Conservation (phyloP, 2,329 filamentous ascomycete genomes). For the Pseudogymnoascus verrucosus region DNA sequence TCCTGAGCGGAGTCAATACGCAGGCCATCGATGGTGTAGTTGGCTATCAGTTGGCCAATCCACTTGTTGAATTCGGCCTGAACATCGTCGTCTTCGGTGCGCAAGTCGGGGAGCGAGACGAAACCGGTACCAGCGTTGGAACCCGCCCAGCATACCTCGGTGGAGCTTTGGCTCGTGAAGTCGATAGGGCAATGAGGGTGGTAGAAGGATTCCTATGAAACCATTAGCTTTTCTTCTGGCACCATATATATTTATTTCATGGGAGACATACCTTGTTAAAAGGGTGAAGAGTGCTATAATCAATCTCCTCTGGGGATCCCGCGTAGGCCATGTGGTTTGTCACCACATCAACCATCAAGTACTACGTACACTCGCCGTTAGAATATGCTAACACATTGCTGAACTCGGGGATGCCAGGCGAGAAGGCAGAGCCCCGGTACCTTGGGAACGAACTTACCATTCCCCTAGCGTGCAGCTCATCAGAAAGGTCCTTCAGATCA, state of each 20-base stretch:
- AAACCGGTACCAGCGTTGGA: conserved; percentile 27
- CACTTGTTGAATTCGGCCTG: conserved; percentile 31
- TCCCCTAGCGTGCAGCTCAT: conserved; percentile 43
- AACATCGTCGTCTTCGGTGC: conserved; percentile 35
- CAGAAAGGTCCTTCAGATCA: conserved; percentile 50
- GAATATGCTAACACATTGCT: background rate
- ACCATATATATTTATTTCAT: background rate
- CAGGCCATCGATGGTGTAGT: conserved; percentile 37
- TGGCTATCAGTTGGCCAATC: conserved; percentile 33
- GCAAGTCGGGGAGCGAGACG: conserved; percentile 39
- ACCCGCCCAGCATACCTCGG: conserved; percentile 41
- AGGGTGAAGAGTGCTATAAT: conserved; percentile 44
- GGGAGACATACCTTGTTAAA: conserved; percentile 38
- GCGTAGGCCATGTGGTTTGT: conserved; percentile 49
- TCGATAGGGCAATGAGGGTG: conserved; percentile 47
- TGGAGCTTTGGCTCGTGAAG: conserved; percentile 41
- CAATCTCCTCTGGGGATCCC: conserved; percentile 38
- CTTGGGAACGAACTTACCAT: conserved; percentile 36
- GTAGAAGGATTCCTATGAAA: conserved; percentile 47
- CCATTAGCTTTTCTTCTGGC: background rate
- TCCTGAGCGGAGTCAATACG: conserved; percentile 36
- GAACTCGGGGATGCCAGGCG: background rate
- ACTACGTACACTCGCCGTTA: conserved; percentile 25
- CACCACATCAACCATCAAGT: conserved; percentile 54
- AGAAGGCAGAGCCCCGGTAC: background rate